Evolutionary conservation across 768 basidiomycete genomes (phyloP).

Genomic region (Mycena galopus): DNA sequence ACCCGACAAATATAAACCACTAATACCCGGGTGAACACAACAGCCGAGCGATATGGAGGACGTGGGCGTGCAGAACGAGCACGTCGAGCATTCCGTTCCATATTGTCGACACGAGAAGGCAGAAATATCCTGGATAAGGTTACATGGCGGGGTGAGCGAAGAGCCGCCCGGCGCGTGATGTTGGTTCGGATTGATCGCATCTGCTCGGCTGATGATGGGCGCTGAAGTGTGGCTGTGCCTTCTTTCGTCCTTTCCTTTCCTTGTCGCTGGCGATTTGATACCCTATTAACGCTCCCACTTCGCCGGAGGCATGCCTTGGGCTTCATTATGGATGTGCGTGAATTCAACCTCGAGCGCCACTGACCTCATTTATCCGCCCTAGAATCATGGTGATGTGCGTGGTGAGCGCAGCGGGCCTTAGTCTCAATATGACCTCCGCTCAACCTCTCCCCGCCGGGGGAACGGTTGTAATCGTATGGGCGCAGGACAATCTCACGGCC

Average conservation of each 20-base stretch:
- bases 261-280: constrained; percentile 13
- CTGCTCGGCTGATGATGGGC: background rate
- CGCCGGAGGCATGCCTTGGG: constrained; percentile 15
- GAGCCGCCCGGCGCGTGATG: no score
- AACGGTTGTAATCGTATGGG: constrained; percentile 14
- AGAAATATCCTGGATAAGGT: no score
- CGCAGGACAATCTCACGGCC: constrained; percentile 13
- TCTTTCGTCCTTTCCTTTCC: background rate
- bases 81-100: no score
- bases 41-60: no score
- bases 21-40: no score
- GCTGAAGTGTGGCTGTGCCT: background rate
- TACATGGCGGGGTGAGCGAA: no score
- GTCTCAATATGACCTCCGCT: constrained; percentile 17
- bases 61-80: no score
- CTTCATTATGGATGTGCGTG: constrained; percentile 4
- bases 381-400: constrained; percentile 10
- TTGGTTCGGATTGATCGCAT: no score
- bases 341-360: background rate
- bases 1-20: no score
- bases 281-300: background rate
- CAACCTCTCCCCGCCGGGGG: constrained; percentile 10
- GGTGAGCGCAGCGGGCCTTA: constrained; percentile 10
- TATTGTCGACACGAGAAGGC: no score
- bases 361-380: background rate